Conservation (phyloP, 2,329 filamentous ascomycete species). For the Rosellinia necatrix region DNA sequence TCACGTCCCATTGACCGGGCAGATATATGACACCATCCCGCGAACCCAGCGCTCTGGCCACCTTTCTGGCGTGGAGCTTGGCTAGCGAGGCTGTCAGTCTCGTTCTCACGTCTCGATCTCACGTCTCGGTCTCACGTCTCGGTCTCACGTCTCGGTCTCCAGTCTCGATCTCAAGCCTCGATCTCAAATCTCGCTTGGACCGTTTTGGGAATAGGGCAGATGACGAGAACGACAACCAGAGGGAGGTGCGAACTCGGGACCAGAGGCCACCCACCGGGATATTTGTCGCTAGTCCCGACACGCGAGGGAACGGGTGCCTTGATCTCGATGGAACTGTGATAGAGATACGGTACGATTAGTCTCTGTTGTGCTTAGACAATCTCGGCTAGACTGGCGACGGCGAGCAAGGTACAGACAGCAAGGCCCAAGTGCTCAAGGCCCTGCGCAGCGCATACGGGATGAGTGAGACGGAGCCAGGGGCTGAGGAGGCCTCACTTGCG, state of each 20-base stretch:
- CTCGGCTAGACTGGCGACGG: background rate
- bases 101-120: background rate
- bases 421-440: too few relatives aligned
- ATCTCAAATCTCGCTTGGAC: background rate
- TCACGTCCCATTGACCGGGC: slow-evolving; percentile 54
- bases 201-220: background rate
- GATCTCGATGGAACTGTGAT: slow-evolving; percentile 46
- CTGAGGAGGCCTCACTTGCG: slow-evolving; percentile 8
- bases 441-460: too few relatives aligned
- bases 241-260: too few relatives aligned
- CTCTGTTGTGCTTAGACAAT: background rate
- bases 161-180: background rate
- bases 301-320: slow-evolving; percentile 36
- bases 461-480: background rate
- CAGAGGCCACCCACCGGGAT: slow-evolving; percentile 42
- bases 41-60: slow-evolving; percentile 55
- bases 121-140: background rate
- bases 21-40: slow-evolving; percentile 60
- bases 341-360: slow-evolving; percentile 16
- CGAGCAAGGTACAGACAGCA: background rate
- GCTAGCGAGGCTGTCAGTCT: slow-evolving; percentile 43
- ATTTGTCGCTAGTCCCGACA: slow-evolving; percentile 37
- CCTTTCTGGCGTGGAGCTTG: slow-evolving; percentile 61
- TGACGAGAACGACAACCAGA: too few relatives aligned
- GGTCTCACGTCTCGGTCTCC: background rate